These are phyloP conservation scores for Cryptococcus jaspeensis DNA, from an alignment of 1,284 basidiomycete genomes.

Conservation along the genomic window DNA sequence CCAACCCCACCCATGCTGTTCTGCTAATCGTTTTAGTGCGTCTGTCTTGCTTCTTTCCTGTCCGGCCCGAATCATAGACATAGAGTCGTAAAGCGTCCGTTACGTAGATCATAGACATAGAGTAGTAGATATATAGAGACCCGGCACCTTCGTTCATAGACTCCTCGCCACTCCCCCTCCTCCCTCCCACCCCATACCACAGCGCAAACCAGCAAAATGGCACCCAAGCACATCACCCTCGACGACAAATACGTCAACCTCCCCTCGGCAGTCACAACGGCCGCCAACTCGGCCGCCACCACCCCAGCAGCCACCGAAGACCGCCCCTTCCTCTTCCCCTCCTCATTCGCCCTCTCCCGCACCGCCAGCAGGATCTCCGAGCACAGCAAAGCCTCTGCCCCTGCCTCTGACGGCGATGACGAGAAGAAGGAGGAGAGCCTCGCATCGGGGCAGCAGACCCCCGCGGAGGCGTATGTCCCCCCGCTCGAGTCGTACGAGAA, in stretches of 20 bases:
- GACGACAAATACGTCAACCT: slow-evolving; percentile 1
- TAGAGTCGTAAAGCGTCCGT: too few species aligned
- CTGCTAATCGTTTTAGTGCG: too few species aligned
- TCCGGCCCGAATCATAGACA: too few species aligned
- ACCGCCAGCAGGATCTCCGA: slow-evolving; percentile 9
- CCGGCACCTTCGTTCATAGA: too few species aligned
- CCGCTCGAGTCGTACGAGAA: slow-evolving; percentile 3
- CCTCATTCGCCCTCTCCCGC: slow-evolving; percentile 6
- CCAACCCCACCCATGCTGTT: too few species aligned
- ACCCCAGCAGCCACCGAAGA: slow-evolving; percentile 9
- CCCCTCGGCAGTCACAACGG: neutral
- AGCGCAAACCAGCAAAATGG: too few species aligned
- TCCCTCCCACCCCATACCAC: too few species aligned
- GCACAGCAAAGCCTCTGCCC: neutral
- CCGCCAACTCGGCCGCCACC: neutral
- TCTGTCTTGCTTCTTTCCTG: too few species aligned
- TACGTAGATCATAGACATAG: too few species aligned
- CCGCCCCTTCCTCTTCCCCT: slow-evolving; percentile 7
- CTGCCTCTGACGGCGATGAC: slow-evolving; percentile 4
- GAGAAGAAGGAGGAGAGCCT: slow-evolving; percentile 3
- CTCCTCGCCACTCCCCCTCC: too few species aligned
- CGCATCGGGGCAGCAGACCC: slow-evolving; percentile 4
- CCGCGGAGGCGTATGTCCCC: slow-evolving; percentile 1
- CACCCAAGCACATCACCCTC: too few species aligned
- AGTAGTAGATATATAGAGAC: too few species aligned